Evolutionary conservation across 352 stramenopile species (phyloP).

Genomic region (Phytophthora tentaculata): DNA sequence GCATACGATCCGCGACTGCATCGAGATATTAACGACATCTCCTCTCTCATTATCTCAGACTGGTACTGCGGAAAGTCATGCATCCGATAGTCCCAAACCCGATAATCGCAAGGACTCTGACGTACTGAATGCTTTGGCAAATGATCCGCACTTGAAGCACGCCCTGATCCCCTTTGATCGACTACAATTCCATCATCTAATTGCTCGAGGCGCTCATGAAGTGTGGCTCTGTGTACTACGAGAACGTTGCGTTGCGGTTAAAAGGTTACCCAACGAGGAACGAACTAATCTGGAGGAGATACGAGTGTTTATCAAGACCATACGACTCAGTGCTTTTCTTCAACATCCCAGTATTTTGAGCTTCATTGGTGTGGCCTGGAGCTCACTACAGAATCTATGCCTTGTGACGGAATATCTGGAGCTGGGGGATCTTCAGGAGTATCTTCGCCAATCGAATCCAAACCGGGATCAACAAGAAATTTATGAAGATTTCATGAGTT

Average conservation of each 20-base stretch:
- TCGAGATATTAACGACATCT: conserved; percentile 19
- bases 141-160: conserved; percentile 30
- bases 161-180: conserved; percentile 41
- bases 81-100: conserved; percentile 20
- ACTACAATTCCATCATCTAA: conserved; percentile 42
- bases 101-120: conserved; percentile 1
- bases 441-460: conserved; percentile 30
- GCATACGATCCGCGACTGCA: conserved; percentile 14
- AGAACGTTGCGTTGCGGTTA: conserved; percentile 44
- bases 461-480: conserved; percentile 6
- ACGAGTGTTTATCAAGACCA: conserved; percentile 44
- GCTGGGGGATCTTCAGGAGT: conserved; percentile 43
- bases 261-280: conserved; percentile 37
- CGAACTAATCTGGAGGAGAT: conserved; percentile 29
- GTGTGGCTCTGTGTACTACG: conserved; percentile 45
- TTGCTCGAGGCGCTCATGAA: conserved; percentile 37
- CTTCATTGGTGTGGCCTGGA: conserved; percentile 55
- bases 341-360: conserved; percentile 46
- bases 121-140: conserved; percentile 31
- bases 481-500: conserved; percentile 23
- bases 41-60: conserved; percentile 21
- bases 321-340: conserved; percentile 38
- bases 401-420: conserved; percentile 58
- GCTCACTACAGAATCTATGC: conserved; percentile 46
- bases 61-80: conserved; percentile 28